A percentile compares a stretch with the other conserved stretches of the same genome.
These are phyloP conservation scores for Sporothrix curviconia DNA, from an alignment of 2,329 filamentous ascomycete species.

Conservation along the genomic window DNA sequence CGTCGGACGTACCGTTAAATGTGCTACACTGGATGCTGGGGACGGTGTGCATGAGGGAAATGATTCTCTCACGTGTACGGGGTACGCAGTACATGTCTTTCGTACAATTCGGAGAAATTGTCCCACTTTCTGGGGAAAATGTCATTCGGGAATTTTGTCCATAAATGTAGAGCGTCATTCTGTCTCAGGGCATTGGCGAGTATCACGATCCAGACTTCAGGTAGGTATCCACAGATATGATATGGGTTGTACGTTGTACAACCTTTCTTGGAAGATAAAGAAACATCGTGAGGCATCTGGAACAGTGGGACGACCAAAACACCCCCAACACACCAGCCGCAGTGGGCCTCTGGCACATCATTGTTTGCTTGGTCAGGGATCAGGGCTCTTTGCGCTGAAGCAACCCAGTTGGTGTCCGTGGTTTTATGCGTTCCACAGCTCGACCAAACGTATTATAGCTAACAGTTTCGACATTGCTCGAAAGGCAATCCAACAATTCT, in stretches of 20 bases:
- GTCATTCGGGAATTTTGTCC: too few relatives aligned
- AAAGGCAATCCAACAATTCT: too few relatives aligned
- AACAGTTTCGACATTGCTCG: too few relatives aligned
- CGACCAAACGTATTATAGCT: too few relatives aligned
- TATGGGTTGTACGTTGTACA: too few relatives aligned
- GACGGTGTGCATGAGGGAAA: too few relatives aligned
- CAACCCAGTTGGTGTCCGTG: neutral
- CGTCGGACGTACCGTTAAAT: neutral
- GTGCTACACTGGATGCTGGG: neutral
- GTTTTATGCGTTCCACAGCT: constrained; percentile 1
- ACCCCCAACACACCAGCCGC: neutral
- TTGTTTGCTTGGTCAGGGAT: neutral
- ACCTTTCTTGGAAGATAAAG: too few relatives aligned
- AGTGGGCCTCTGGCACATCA: constrained; percentile 4
- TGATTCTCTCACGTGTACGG: too few relatives aligned
- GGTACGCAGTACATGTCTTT: neutral
- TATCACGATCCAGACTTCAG: too few relatives aligned
- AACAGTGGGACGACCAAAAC: neutral
- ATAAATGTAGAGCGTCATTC: neutral
- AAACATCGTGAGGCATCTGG: too few relatives aligned
- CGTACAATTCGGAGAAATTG: neutral
- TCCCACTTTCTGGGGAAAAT: neutral
- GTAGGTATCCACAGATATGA: too few relatives aligned
- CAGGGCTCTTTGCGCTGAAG: constrained; percentile 1
- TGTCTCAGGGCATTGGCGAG: too few relatives aligned